phyloP scores from a whole-genome alignment of 371 early-diverging fungal genomes.

The Lichtheimia hyalospora region DNA sequence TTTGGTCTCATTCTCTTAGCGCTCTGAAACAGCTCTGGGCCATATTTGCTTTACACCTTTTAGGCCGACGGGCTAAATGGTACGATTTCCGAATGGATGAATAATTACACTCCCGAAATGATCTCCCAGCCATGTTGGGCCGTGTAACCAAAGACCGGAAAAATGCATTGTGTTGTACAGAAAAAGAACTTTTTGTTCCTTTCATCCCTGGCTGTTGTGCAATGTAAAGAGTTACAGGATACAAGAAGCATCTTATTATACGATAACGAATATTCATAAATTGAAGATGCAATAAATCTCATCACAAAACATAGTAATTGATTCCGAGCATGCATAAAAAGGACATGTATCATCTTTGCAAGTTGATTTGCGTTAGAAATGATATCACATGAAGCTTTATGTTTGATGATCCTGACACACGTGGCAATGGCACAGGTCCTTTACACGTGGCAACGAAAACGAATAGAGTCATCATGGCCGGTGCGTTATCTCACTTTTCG shows the following conservation, averaged over 20 bases:
- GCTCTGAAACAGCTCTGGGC: no score
- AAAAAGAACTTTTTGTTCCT: no score
- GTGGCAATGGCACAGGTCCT: not conserved
- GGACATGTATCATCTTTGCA: no score
- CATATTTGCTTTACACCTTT: no score
- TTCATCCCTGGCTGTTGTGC: no score
- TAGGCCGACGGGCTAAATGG: not conserved
- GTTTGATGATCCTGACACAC: not conserved
- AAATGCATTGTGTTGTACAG: not conserved
- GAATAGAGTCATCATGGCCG: no score
- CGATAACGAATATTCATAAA: no score
- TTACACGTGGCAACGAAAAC: conserved; percentile 1
- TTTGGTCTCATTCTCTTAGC: no score
- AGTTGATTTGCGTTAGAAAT: not conserved
- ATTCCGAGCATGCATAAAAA: no score
- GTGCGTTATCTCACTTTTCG: no score
- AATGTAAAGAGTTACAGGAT: no score
- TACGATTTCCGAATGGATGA: not conserved
- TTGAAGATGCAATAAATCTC: not conserved
- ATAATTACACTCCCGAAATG: not conserved
- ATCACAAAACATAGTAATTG: not conserved
- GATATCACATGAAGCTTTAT: conserved; percentile 2
- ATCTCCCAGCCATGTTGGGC: conserved; percentile 1
- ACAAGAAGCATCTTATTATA: no score
- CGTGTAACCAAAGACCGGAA: not conserved